These are phyloP conservation scores for Plenodomus lindquistii DNA, from an alignment of 2,329 filamentous ascomycete species.

Conservation along the genomic window DNA sequence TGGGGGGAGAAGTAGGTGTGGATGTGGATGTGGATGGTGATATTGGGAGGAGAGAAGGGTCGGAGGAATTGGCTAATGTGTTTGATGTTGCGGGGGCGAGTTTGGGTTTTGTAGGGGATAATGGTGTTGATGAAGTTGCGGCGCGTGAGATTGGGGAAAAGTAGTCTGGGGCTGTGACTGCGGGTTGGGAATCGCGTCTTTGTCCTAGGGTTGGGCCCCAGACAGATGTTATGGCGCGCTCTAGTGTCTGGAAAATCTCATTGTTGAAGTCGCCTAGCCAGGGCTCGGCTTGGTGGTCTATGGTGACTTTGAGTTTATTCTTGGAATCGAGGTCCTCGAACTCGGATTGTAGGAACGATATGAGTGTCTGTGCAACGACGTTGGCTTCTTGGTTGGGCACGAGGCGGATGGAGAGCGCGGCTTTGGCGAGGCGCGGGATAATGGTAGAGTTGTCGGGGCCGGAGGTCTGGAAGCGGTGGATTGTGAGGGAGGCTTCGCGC, in stretches of 20 bases:
- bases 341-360: constrained; percentile 67
- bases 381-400: constrained; percentile 91
- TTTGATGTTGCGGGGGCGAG: constrained; percentile 54
- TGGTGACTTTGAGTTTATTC: constrained; percentile 78
- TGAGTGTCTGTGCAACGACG: constrained; percentile 70
- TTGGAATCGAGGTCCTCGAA: constrained; percentile 77
- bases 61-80: constrained; percentile 51
- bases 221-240: constrained; percentile 79
- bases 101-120: constrained; percentile 13
- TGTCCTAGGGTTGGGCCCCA: constrained; percentile 66
- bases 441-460: constrained; percentile 86
- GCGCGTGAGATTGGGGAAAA: constrained; percentile 14
- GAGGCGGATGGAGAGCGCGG: constrained; percentile 84
- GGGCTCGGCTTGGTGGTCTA: constrained; percentile 92
- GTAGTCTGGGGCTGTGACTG: constrained; percentile 18
- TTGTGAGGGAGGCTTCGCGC: constrained; percentile 92
- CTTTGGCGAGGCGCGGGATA: constrained; percentile 86
- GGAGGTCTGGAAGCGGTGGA: constrained; percentile 90
- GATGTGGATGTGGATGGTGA: constrained; percentile 7
- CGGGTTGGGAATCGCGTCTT: constrained; percentile 17
- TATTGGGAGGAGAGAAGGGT: constrained; percentile 23
- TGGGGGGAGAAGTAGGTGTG: constrained; percentile 1
- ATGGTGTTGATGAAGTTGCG: constrained; percentile 3
- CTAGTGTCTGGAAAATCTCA: constrained; percentile 86
- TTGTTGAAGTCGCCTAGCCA: constrained; percentile 94